Percentiles rank a stretch among this genome's conserved stretches.
Conservation (phyloP, 2,329 filamentous ascomycete genomes). For the Cercospora sesami region DNA sequence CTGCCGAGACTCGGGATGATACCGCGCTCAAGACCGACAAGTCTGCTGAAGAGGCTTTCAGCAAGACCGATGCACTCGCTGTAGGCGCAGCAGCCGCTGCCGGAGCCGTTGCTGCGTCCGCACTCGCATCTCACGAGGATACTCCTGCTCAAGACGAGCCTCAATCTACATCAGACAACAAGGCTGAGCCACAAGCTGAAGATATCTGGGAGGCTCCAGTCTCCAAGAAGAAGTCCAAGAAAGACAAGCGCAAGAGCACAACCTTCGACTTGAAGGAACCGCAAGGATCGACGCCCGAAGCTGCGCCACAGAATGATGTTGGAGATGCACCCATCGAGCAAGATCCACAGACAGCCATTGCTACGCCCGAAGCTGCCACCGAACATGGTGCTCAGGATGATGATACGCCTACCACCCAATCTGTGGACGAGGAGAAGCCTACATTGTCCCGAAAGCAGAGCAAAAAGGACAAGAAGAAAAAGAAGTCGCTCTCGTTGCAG, state of each 20-base stretch:
- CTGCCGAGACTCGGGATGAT: neutral
- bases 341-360: neutral
- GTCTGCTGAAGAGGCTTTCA: neutral
- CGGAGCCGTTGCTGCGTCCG: neutral
- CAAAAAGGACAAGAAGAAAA: constrained; percentile 31
- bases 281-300: neutral
- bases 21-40: neutral
- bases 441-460: constrained; percentile 25
- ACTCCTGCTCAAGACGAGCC: neutral
- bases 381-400: neutral
- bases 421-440: constrained; percentile 6
- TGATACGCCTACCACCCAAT: neutral
- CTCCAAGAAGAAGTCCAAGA: constrained; percentile 35
- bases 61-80: neutral
- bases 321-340: neutral
- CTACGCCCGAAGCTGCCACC: neutral
- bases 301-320: neutral
- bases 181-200: neutral
- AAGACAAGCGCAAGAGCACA: constrained; percentile 26
- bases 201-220: constrained; percentile 2
- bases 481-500: constrained; percentile 6
- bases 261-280: neutral
- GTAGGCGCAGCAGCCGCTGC: neutral
- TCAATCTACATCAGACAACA: neutral
- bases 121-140: neutral